phyloP scores from a whole-genome alignment of 1,284 basidiomycete species.

The Sporisorium graminicola region DNA sequence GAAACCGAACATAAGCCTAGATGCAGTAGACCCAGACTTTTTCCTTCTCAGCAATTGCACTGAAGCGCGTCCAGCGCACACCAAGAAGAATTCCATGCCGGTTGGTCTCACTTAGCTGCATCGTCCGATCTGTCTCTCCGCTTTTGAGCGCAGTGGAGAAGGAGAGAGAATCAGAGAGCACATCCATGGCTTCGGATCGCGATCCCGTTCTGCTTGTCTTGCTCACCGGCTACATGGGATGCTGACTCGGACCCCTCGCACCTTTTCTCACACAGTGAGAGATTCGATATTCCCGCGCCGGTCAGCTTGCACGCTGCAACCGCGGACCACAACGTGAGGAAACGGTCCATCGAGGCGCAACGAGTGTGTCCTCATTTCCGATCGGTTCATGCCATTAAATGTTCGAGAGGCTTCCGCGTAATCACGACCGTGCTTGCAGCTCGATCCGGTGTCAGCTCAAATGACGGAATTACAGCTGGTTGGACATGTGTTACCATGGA shows the following conservation, averaged over 20 bases:
- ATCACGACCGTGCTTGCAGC: neutral
- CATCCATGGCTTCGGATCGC: neutral
- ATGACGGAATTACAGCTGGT: neutral
- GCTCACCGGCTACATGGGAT: neutral
- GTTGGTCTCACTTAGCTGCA: constrained; percentile 29
- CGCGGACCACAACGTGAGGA: neutral
- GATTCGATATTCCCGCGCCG: neutral
- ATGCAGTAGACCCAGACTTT: constrained; percentile 11
- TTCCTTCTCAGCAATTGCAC: no score
- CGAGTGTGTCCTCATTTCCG: neutral
- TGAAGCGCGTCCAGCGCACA: no score
- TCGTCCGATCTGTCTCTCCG: constrained; percentile 21
- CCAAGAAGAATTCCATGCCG: neutral
- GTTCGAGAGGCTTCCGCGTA: neutral
- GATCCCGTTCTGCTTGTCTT: neutral
- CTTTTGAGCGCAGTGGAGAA: neutral
- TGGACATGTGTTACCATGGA: neutral
- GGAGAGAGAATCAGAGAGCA: no score
- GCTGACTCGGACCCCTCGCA: no score
- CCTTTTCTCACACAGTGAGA: neutral
- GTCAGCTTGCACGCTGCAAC: no score
- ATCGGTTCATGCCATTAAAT: neutral
- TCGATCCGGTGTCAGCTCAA: neutral
- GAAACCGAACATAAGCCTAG: no score
- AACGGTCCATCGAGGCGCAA: neutral